Percentiles rank a stretch among this genome's conserved stretches.
Conservation (phyloP, 2,329 filamentous ascomycete species). For the Cordyceps javanica region DNA sequence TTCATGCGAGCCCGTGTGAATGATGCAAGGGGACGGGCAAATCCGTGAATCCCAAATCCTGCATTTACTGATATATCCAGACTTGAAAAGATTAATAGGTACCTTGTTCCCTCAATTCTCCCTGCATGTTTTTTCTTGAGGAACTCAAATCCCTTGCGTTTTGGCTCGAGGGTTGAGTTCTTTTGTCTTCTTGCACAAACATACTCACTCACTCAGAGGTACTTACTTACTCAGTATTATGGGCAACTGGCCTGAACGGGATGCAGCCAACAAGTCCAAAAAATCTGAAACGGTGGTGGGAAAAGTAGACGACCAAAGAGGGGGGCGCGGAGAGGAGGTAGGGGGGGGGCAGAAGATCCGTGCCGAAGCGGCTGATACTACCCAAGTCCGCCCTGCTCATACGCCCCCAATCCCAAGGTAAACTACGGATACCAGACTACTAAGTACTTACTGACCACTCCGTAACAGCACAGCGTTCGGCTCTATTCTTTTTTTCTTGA, state of each 20-base stretch:
- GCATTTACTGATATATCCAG: background rate
- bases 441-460: too few species aligned
- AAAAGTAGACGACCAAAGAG: background rate
- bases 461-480: too few species aligned
- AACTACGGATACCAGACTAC: too few species aligned
- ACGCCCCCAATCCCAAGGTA: too few species aligned
- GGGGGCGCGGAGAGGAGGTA: background rate
- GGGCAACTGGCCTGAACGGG: background rate
- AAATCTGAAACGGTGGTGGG: slow-evolving; percentile 11
- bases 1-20: background rate
- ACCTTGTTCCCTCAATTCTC: too few species aligned
- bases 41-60: too few species aligned
- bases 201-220: background rate
- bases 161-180: too few species aligned
- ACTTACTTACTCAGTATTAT: background rate
- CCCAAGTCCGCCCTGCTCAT: too few species aligned
- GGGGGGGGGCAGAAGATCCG: slow-evolving; percentile 1
- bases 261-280: background rate
- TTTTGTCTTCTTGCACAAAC: background rate
- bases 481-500: background rate
- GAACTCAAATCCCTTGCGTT: too few species aligned
- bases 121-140: too few species aligned
- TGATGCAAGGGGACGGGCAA: background rate
- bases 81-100: too few species aligned
- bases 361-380: slow-evolving; percentile 2